Evolutionary conservation across 2,329 filamentous ascomycete species (phyloP).

Genomic region (Fusarium sp.): DNA sequence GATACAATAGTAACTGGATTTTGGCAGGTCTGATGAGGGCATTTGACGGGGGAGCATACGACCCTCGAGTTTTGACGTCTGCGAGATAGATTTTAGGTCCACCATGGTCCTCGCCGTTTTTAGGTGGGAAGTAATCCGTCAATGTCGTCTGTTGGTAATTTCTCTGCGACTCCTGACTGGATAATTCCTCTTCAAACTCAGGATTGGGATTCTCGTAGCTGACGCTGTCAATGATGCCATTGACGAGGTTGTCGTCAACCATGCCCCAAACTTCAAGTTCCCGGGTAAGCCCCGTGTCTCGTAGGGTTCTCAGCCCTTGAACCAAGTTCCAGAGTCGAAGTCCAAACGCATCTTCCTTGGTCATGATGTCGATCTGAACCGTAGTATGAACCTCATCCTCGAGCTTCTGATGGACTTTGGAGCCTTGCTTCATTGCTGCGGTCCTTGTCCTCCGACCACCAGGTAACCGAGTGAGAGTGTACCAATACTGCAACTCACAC

Average conservation of each 20-base stretch:
- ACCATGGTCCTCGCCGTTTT: constrained; percentile 3
- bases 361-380: constrained; percentile 76
- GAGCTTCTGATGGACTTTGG: constrained; percentile 80
- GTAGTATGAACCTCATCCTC: constrained; percentile 87
- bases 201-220: constrained; percentile 81
- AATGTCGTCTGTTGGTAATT: constrained; percentile 51
- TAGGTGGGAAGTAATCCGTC: constrained; percentile 52
- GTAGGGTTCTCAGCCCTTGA: constrained; percentile 80
- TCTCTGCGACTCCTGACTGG: constrained; percentile 45
- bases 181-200: constrained; percentile 71
- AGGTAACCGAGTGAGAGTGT: constrained; percentile 77
- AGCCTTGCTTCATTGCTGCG: constrained; percentile 84
- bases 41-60: constrained; percentile 70
- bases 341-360: constrained; percentile 84
- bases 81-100: constrained; percentile 72
- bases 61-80: constrained; percentile 87
- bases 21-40: constrained; percentile 79
- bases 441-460: constrained; percentile 81
- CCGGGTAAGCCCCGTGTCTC: constrained; percentile 76
- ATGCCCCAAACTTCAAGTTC: constrained; percentile 89
- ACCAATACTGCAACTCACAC: constrained; percentile 96
- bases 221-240: constrained; percentile 89
- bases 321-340: constrained; percentile 91
- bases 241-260: constrained; percentile 83
- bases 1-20: constrained; percentile 92